Evolutionary conservation across 2,329 filamentous ascomycete species (phyloP).

Genomic region (Elsinoe fawcettii): DNA sequence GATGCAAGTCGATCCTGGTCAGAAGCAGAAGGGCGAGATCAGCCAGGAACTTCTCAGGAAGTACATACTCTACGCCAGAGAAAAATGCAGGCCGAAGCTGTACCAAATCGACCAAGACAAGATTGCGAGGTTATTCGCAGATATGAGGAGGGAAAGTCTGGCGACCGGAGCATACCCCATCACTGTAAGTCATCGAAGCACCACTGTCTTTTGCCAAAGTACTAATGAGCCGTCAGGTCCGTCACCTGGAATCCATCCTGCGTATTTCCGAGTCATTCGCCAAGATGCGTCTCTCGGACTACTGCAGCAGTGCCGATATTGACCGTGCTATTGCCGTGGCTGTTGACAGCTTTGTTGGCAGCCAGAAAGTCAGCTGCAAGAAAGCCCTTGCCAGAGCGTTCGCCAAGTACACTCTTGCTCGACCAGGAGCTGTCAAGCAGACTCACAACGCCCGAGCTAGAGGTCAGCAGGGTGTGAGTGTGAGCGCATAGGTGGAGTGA

Average conservation of each 20-base stretch:
- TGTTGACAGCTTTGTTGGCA: conserved; percentile 90
- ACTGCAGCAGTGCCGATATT: conserved; percentile 82
- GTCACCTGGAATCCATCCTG: conserved; percentile 96
- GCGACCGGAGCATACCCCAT: conserved; percentile 97
- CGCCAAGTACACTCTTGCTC: conserved; percentile 68
- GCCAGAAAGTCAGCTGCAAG: conserved; percentile 96
- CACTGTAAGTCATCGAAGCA: conserved; percentile 59
- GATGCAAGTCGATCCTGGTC: conserved; percentile 44
- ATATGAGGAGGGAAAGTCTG: conserved; percentile 88
- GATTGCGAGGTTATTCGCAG: conserved; percentile 83
- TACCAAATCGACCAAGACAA: conserved; percentile 99
- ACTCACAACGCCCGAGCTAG: not conserved
- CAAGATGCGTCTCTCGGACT: conserved; percentile 96
- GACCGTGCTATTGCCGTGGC: conserved; percentile 96
- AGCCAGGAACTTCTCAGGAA: conserved; percentile 86
- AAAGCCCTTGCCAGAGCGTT: conserved; percentile 90
- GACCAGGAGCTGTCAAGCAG: conserved; percentile 35
- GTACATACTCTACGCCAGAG: conserved; percentile 91
- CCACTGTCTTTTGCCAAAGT: not conserved
- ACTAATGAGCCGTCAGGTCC: conserved; percentile 54
- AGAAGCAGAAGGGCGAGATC: conserved; percentile 55
- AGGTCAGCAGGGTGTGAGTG: conserved; percentile 15
- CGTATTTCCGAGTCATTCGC: conserved; percentile 90
- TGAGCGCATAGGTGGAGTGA: conserved; percentile 14
- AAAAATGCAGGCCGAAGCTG: conserved; percentile 82